These are phyloP conservation scores for Hemerocallis citrina DNA, from an alignment of 106 monocot genomes.

Conservation along the genomic window DNA sequence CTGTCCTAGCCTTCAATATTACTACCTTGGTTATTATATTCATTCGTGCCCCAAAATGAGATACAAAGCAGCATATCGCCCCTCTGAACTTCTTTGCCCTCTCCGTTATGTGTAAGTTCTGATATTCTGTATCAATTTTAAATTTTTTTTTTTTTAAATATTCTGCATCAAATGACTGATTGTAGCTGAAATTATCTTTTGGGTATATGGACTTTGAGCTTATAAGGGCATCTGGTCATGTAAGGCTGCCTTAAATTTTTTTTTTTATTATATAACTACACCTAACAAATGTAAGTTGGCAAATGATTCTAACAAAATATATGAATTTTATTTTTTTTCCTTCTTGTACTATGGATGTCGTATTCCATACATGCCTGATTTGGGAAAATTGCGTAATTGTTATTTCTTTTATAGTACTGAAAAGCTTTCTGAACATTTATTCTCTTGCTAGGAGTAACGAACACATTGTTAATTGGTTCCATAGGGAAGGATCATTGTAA, in stretches of 20 bases:
- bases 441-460: neutral
- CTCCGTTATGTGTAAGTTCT: conserved; percentile 76
- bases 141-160: too few relatives aligned
- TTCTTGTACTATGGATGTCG: too few relatives aligned
- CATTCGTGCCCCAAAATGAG: conserved; percentile 97
- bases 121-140: neutral
- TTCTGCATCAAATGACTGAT: neutral
- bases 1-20: conserved; percentile 64
- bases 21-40: conserved; percentile 97
- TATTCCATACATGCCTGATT: too few relatives aligned
- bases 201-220: neutral
- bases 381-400: too few relatives aligned
- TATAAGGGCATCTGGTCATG: neutral
- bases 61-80: conserved; percentile 91
- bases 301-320: too few relatives aligned
- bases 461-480: neutral
- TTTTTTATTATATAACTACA: neutral
- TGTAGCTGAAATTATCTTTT: neutral
- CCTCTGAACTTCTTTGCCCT: conserved; percentile 94
- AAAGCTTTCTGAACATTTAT: neutral
- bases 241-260: neutral
- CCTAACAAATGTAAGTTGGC: too few relatives aligned
- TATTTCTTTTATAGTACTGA: conserved; percentile 1
- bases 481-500: neutral
- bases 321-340: too few relatives aligned